Conservation (phyloP, 2,329 filamentous ascomycete species). For the Huntiella bhutanensis region DNA sequence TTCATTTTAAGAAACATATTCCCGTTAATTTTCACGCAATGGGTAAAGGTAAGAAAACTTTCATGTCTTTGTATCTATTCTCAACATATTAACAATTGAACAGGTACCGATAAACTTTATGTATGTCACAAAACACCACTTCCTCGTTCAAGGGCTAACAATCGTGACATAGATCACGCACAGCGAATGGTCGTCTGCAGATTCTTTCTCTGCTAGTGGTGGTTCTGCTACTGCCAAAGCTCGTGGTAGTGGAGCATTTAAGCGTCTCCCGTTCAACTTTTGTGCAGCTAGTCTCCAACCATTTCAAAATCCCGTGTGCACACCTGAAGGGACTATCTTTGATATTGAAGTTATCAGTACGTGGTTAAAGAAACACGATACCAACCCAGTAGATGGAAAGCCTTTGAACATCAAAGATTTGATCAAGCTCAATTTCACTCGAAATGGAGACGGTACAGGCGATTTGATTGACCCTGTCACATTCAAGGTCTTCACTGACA, state of each 20-base stretch:
- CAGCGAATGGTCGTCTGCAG: conserved; percentile 86
- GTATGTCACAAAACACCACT: conserved; percentile 15
- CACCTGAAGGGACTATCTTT: conserved; percentile 69
- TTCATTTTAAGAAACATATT: not conserved
- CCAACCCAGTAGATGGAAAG: conserved; percentile 73
- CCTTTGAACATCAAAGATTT: conserved; percentile 65
- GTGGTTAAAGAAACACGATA: conserved; percentile 86
- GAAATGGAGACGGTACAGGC: conserved; percentile 50
- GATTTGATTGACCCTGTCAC: conserved; percentile 83
- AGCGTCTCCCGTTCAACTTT: conserved; percentile 89
- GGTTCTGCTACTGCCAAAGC: conserved; percentile 46
- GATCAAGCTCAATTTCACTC: conserved; percentile 77
- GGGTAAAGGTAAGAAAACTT: conserved; percentile 12
- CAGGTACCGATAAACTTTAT: conserved; percentile 27
- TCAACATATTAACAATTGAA: not conserved
- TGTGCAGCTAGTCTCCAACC: conserved; percentile 92
- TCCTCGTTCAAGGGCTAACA: not conserved
- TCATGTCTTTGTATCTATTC: not conserved
- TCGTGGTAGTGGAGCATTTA: conserved; percentile 45
- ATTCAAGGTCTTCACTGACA: conserved; percentile 94
- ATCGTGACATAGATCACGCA: conserved; percentile 52
- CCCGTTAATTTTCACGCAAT: conserved; percentile 2
- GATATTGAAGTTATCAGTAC: conserved; percentile 85
- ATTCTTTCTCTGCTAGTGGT: conserved; percentile 68
- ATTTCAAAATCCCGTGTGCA: conserved; percentile 89